Conservation (phyloP, 805 yeast species). For the Starmerella potacharoeniae region DNA sequence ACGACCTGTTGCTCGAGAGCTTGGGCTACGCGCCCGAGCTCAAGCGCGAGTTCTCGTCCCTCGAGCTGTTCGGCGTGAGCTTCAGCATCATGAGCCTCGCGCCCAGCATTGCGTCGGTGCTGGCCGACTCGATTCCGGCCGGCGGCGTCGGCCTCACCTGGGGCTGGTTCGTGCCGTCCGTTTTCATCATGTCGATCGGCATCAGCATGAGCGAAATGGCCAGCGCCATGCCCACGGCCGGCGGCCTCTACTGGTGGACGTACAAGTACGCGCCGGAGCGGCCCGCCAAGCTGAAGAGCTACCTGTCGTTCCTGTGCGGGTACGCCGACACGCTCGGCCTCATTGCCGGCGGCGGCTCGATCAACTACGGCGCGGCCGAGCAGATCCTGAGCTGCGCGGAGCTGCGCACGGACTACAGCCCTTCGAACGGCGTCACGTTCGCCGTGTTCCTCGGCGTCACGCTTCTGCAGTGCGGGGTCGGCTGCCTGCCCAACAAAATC, state of each 20-base stretch:
- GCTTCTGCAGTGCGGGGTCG: conserved; percentile 40
- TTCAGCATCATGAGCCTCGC: conserved; percentile 62
- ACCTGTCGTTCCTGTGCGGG: conserved; percentile 53
- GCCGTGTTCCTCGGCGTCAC: conserved; percentile 58
- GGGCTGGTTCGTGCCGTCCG: conserved; percentile 59
- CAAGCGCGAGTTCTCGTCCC: conserved; percentile 45
- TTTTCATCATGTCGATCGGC: conserved; percentile 47
- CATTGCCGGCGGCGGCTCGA: conserved; percentile 54
- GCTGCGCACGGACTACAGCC: conserved; percentile 39
- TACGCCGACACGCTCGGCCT: conserved; percentile 57
- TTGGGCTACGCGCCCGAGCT: conserved; percentile 65
- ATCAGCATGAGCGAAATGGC: conserved; percentile 55
- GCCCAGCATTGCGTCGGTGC: conserved; percentile 44
- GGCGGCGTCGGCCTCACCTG: conserved; percentile 59
- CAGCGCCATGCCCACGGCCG: conserved; percentile 62
- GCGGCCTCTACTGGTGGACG: conserved; percentile 64
- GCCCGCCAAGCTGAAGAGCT: conserved; percentile 27
- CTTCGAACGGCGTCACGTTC: conserved; percentile 44
- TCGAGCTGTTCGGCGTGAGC: conserved; percentile 61
- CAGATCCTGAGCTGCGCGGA: conserved; percentile 34
- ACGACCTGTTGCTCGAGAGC: conserved; percentile 31
- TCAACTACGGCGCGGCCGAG: conserved; percentile 59
- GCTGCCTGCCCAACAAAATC: conserved; percentile 46
- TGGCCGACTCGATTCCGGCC: conserved; percentile 43
- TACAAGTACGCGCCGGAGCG: conserved; percentile 51